Evolutionary conservation across 495 filamentous ascomycete species (phyloP), one percentile per base, ranked within the genome.

Genomic region (Aspergillus nanangensis): DNA sequence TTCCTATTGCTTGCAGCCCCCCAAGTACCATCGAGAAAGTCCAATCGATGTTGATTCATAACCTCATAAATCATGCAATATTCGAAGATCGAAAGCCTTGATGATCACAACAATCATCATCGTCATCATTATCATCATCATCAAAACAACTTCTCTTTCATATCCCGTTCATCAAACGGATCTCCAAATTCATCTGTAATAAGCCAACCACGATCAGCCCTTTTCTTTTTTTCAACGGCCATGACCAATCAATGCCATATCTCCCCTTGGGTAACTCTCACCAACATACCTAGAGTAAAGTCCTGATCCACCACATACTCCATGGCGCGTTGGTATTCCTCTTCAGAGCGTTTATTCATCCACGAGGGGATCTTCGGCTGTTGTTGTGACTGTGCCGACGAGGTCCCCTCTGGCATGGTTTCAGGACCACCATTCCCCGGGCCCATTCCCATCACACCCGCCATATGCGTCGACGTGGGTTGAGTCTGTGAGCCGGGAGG

Each of bases 101-200:
- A n/a, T n/a, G n/a, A n/a, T n/a, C n/a, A n/a, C n/a, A n/a, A n/a
- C n/a, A n/a, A n/a, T n/a, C n/a, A n/a, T n/a, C n/a, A n/a, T n/a
- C n/a, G n/a, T n/a, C n/a, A n/a, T n/a, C n/a, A n/a, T n/a, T n/a
- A n/a, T n/a, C n/a, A n/a, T n/a, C n/a, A n/a, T n/a, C n/a, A 21
- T 43, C 8, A 84, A 57, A 42, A 29, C 25, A 58, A 20, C 58
- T 84, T 78, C 53, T 75, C 63, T 36, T 74, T 58, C 79, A 84
- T 78, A 56, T 80, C 77, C 5, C 65, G 65, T 50, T 86, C 82
- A 63, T 84, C 78, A 50, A 84, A 75, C 3, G 71, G 70, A 53
- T 82, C 82, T 4, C 75, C 75, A 31, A 74, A 78, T 40, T 77
- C 70, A 45, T 63, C 75, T 78, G 44, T 2, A 53, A 19, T 41